A percentile compares a stretch with the other conserved stretches of the same genome.
Evolutionary conservation across 768 basidiomycete genomes (phyloP).

Genomic region (Lentinula detonsa): DNA sequence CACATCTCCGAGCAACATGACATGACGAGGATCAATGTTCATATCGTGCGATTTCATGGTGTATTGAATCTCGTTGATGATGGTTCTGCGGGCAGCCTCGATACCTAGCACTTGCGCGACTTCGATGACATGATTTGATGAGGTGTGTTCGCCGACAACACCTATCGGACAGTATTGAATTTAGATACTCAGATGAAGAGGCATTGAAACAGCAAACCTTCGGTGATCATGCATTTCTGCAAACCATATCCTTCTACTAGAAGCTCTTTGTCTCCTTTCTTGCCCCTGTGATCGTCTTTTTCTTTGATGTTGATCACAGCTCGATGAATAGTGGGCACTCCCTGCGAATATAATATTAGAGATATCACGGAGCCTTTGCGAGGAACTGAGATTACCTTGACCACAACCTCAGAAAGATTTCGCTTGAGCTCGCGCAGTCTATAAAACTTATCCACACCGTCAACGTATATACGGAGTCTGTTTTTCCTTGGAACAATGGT

Average conservation of each 20-base stretch:
- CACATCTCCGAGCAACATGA: slow-evolving; percentile 97
- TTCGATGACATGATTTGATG: slow-evolving; percentile 97
- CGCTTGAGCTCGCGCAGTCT: slow-evolving; percentile 83
- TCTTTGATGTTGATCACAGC: slow-evolving; percentile 97
- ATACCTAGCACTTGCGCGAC: slow-evolving; percentile 94
- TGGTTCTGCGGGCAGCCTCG: slow-evolving; percentile 90
- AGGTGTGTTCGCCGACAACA: slow-evolving; percentile 86
- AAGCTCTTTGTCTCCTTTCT: slow-evolving; percentile 85
- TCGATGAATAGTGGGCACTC: slow-evolving; percentile 79
- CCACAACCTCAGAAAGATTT: slow-evolving; percentile 76
- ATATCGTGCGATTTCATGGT: slow-evolving; percentile 98
- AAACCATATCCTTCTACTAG: slow-evolving; percentile 97
- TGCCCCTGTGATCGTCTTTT: slow-evolving; percentile 70
- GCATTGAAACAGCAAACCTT: slow-evolving; percentile 50
- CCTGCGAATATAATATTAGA: slow-evolving; percentile 36
- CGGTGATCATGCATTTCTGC: slow-evolving; percentile 94
- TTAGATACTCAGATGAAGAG: neutral
- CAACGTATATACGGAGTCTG: slow-evolving; percentile 75
- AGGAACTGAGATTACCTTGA: slow-evolving; percentile 54
- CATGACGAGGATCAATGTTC: slow-evolving; percentile 97
- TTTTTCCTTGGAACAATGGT: slow-evolving; percentile 69
- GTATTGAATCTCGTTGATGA: slow-evolving; percentile 95
- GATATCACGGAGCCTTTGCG: neutral
- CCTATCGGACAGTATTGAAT: slow-evolving; percentile 37
- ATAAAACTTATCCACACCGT: slow-evolving; percentile 75